phyloP scores from a whole-genome alignment of 2,329 filamentous ascomycete genomes.

The Aspergillus oerlinghausenensis region DNA sequence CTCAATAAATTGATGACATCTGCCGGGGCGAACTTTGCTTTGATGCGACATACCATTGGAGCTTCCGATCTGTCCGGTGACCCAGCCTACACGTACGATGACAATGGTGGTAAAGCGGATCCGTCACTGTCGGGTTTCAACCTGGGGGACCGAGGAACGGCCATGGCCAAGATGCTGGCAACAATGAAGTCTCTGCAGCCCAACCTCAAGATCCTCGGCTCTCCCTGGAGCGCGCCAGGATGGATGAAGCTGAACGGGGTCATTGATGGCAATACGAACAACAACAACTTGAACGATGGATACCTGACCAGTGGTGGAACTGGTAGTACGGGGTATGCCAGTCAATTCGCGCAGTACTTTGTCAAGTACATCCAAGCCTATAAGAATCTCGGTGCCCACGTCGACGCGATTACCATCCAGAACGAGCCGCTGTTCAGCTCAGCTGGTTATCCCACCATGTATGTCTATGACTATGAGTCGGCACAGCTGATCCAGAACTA shows the following conservation, averaged over 20 bases:
- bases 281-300: conserved; percentile 33
- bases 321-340: conserved; percentile 29
- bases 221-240: conserved; percentile 36
- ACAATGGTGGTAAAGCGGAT: conserved; percentile 32
- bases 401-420: conserved; percentile 36
- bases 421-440: conserved; percentile 39
- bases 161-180: conserved; percentile 35
- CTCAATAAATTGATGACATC: conserved; percentile 32
- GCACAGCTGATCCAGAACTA: conserved; percentile 29
- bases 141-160: conserved; percentile 30
- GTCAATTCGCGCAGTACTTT: conserved; percentile 32
- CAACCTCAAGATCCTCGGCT: conserved; percentile 32
- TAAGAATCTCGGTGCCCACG: conserved; percentile 23
- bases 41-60: conserved; percentile 40
- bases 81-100: conserved; percentile 36
- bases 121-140: conserved; percentile 27
- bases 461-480: conserved; percentile 32
- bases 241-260: conserved; percentile 40
- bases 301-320: conserved; percentile 20
- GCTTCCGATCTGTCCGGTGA: conserved; percentile 32
- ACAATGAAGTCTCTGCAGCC: conserved; percentile 33
- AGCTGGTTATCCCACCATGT: conserved; percentile 36
- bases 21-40: conserved; percentile 31
- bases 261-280: conserved; percentile 20
- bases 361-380: conserved; percentile 37